Evolutionary conservation across 2,329 filamentous ascomycete species (phyloP).

Genomic region (Rhynchosporium secalis): DNA sequence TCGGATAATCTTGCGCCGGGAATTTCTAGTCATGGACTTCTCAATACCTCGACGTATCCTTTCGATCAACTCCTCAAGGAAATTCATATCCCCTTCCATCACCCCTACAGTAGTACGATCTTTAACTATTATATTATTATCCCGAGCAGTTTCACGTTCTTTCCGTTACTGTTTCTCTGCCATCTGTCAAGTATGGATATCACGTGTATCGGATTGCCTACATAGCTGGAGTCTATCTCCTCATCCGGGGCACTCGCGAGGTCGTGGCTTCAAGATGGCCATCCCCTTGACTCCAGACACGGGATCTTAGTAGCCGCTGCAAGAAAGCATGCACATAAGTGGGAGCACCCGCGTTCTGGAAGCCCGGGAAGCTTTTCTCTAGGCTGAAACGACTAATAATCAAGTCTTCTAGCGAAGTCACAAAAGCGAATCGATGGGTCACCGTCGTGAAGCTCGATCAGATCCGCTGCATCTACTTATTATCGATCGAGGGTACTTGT

Average conservation of each 20-base stretch:
- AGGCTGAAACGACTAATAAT: background rate
- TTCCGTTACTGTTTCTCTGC: too few relatives aligned
- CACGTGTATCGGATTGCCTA: too few relatives aligned
- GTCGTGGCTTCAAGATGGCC: background rate
- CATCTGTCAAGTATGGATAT: too few relatives aligned
- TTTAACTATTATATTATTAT: too few relatives aligned
- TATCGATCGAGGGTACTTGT: constrained; percentile 7
- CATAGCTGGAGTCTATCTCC: background rate
- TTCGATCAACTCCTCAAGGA: too few relatives aligned
- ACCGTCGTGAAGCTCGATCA: background rate
- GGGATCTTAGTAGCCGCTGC: background rate
- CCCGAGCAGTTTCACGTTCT: too few relatives aligned
- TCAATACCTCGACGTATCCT: too few relatives aligned
- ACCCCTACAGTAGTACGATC: too few relatives aligned
- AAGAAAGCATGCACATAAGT: background rate
- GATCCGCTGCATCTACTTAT: constrained; percentile 10
- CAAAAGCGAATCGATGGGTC: background rate
- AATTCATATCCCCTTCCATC: too few relatives aligned
- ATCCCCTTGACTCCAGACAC: background rate
- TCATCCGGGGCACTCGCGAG: background rate
- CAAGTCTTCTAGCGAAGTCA: background rate
- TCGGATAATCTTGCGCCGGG: too few relatives aligned
- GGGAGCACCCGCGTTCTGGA: constrained; percentile 5
- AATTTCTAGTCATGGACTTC: too few relatives aligned
- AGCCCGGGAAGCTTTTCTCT: background rate